phyloP scores from a whole-genome alignment of 805 yeast species.

The Grigorovia yakushimaensis region DNA sequence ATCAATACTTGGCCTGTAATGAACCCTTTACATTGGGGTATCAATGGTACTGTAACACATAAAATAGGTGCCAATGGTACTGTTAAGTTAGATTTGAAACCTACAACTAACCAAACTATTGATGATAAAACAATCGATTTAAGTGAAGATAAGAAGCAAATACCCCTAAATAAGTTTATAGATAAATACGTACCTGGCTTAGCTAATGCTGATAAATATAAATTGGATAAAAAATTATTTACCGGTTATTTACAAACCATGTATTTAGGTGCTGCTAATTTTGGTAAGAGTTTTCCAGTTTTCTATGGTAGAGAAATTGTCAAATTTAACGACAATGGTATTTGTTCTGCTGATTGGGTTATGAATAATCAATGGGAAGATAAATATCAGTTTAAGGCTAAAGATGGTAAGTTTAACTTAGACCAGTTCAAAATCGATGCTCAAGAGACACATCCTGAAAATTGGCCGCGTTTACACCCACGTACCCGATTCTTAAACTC shows the following conservation, averaged over 20 bases:
- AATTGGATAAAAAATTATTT: conserved; percentile 53
- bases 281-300: conserved; percentile 42
- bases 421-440: conserved; percentile 27
- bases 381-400: conserved; percentile 11
- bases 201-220: conserved; percentile 37
- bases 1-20: conserved; percentile 13
- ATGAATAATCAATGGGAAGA: conserved; percentile 20
- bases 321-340: conserved; percentile 54
- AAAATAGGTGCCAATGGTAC: conserved; percentile 18
- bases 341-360: conserved; percentile 67
- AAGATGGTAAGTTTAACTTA: conserved; percentile 13
- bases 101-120: conserved; percentile 1
- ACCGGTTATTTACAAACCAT: conserved; percentile 74
- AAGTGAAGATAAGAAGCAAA: conserved; percentile 1
- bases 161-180: conserved; percentile 15
- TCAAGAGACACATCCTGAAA: conserved; percentile 38
- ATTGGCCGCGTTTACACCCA: conserved; percentile 55
- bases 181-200: conserved; percentile 36
- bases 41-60: conserved; percentile 27
- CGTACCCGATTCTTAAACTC: conserved; percentile 53
- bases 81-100: conserved; percentile 14
- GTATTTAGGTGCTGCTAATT: conserved; percentile 48
- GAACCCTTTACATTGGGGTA: conserved; percentile 28
- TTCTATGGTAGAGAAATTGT: conserved; percentile 68
- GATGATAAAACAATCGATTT: conserved; percentile 4